phyloP scores from a whole-genome alignment of 768 basidiomycete genomes.

The Cystobasidium onofrii region DNA sequence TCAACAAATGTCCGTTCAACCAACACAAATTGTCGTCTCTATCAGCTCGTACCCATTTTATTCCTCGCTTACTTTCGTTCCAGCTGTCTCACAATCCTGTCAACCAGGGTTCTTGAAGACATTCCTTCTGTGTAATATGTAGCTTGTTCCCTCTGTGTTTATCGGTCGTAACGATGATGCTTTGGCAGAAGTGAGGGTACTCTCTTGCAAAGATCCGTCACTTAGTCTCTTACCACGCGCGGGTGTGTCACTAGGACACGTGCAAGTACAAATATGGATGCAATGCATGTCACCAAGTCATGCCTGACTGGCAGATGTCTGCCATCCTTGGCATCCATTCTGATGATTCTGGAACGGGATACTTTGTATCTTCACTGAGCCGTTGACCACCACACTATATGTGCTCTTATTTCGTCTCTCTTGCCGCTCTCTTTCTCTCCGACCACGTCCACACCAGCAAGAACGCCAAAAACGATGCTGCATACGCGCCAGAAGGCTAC shows the following conservation, averaged over 20 bases:
- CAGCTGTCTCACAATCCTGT: not conserved
- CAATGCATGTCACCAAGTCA: too few relatives aligned
- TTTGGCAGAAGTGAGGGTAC: too few relatives aligned
- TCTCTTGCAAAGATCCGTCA: too few relatives aligned
- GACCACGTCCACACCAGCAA: not conserved
- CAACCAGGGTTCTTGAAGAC: not conserved
- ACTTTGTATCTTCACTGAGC: too few relatives aligned
- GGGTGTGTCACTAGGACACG: too few relatives aligned
- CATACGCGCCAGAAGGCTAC: not conserved
- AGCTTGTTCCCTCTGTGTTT: not conserved
- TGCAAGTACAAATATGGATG: too few relatives aligned
- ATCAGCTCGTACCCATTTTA: not conserved
- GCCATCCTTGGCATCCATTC: too few relatives aligned
- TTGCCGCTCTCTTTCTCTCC: not conserved
- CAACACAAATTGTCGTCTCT: not conserved
- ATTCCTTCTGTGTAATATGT: not conserved
- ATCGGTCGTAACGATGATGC: not conserved
- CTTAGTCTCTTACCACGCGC: too few relatives aligned
- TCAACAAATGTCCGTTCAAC: not conserved
- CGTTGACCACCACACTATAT: not conserved
- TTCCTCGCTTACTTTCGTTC: not conserved
- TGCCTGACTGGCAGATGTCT: too few relatives aligned
- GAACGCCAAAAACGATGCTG: not conserved
- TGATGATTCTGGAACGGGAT: too few relatives aligned
- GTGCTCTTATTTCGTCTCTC: not conserved